Evolutionary conservation across 495 filamentous ascomycete species (phyloP).

Genomic region (Penicillium daleae): DNA sequence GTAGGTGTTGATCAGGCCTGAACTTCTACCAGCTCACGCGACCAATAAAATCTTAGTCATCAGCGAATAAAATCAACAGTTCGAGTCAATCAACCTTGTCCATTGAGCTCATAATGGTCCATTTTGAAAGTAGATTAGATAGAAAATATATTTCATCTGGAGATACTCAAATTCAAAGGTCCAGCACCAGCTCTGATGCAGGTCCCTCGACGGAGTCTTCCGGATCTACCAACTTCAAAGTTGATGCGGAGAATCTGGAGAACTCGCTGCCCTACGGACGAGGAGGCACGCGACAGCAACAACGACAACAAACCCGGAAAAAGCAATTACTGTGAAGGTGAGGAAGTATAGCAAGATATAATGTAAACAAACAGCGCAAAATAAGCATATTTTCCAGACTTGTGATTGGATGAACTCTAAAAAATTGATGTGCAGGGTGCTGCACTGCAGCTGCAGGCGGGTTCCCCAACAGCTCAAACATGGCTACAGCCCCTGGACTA

Average conservation of each 20-base stretch:
- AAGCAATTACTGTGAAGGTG: not conserved
- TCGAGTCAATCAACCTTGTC: not conserved
- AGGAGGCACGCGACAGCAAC: not conserved
- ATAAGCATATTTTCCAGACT: not conserved
- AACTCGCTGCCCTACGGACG: not conserved
- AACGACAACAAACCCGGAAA: not conserved
- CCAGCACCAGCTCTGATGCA: not conserved
- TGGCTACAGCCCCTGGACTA: not conserved
- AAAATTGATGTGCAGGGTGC: slow-evolving; percentile 7
- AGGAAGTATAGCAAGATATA: not conserved
- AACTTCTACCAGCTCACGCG: not conserved
- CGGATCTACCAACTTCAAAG: not conserved
- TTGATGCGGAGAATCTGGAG: not conserved
- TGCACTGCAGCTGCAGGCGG: slow-evolving; percentile 1
- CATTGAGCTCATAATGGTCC: not conserved
- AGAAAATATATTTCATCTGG: not conserved
- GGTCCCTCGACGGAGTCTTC: not conserved
- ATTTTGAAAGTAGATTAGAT: not conserved
- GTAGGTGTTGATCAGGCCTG: not conserved
- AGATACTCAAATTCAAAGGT: not conserved
- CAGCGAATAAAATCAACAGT: not conserved
- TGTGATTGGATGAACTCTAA: not conserved
- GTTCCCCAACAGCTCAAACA: not conserved
- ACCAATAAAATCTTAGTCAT: not conserved
- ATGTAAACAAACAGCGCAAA: not conserved